Conservation (phyloP, 2,329 filamentous ascomycete genomes). For the Paraphoma sp. region DNA sequence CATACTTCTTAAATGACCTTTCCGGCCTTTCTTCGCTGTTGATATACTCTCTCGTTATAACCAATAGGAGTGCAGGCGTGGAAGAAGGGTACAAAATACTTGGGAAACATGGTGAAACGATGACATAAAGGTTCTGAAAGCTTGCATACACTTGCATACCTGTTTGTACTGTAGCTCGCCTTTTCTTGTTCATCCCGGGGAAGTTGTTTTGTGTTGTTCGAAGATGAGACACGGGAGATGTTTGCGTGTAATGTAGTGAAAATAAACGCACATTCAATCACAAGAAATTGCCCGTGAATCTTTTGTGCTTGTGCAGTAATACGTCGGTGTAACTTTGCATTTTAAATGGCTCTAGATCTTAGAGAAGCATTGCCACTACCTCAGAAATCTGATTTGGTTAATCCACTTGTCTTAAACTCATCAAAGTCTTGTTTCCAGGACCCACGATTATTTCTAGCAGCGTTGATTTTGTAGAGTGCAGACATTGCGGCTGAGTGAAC, state of each 20-base stretch:
- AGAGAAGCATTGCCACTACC: too few relatives aligned
- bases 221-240: not conserved
- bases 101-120: not conserved
- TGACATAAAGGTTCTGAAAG: slow-evolving; percentile 2
- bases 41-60: not conserved
- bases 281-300: not conserved
- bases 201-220: not conserved
- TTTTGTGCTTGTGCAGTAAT: too few relatives aligned
- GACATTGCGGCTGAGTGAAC: not conserved
- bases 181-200: not conserved
- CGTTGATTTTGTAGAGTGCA: not conserved
- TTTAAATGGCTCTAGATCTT: too few relatives aligned
- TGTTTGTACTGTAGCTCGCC: not conserved
- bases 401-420: too few relatives aligned
- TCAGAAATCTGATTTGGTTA: too few relatives aligned
- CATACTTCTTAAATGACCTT: not conserved
- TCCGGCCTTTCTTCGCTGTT: not conserved
- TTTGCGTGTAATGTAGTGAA: too few relatives aligned
- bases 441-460: too few relatives aligned
- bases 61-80: not conserved
- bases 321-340: too few relatives aligned
- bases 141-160: slow-evolving; percentile 2
- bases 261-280: not conserved
- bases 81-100: slow-evolving; percentile 1
- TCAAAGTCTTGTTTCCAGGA: too few relatives aligned